Evolutionary conservation across 1,284 basidiomycete genomes (phyloP).

Genomic region (Pisolithus thermaeus): DNA sequence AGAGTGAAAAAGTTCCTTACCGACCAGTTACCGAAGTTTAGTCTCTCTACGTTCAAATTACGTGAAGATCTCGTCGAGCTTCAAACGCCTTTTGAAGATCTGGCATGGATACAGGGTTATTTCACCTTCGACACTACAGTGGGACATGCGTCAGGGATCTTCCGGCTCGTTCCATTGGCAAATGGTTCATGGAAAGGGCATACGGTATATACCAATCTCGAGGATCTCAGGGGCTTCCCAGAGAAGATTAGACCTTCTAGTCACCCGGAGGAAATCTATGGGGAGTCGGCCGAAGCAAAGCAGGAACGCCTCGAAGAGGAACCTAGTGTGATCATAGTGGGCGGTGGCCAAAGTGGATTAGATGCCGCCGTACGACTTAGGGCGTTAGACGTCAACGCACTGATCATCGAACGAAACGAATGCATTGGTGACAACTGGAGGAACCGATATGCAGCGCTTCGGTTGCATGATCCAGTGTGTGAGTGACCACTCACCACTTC

Average conservation of each 20-base stretch:
- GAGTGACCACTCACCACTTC: background rate
- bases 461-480: conserved; percentile 8
- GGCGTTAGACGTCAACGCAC: conserved; percentile 22
- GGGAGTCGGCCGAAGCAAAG: conserved; percentile 25
- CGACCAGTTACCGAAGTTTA: conserved; percentile 12
- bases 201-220: conserved; percentile 39
- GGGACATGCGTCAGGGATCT: conserved; percentile 28
- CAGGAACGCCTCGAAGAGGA: conserved; percentile 19
- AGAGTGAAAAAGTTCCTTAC: conserved; percentile 20
- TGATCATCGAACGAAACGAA: conserved; percentile 27
- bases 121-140: conserved; percentile 44
- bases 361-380: conserved; percentile 26
- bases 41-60: conserved; percentile 4
- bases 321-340: conserved; percentile 28
- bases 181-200: conserved; percentile 26
- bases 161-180: conserved; percentile 15
- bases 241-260: conserved; percentile 29
- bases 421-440: conserved; percentile 25
- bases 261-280: conserved; percentile 13
- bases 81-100: conserved; percentile 39
- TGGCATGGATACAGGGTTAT: conserved; percentile 43
- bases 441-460: conserved; percentile 13
- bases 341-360: conserved; percentile 34
- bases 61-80: conserved; percentile 16
- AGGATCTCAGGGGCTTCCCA: conserved; percentile 41